phyloP scores from a whole-genome alignment of 768 basidiomycete genomes.

The Roridomyces roridus region DNA sequence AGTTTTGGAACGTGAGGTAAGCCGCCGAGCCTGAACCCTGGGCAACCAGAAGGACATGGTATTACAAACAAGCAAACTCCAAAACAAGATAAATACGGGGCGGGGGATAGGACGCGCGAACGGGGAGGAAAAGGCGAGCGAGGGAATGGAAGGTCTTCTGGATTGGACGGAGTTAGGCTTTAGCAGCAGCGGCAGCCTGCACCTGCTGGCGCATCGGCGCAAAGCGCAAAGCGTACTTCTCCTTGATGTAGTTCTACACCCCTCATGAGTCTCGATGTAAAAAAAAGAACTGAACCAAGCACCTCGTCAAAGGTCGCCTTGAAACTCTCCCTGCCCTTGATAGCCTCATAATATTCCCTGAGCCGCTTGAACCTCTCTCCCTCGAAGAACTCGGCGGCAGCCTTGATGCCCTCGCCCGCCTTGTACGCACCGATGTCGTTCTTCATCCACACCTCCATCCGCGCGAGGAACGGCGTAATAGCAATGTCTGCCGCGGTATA shows the following conservation, averaged over 20 bases:
- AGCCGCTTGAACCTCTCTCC: constrained; percentile 58
- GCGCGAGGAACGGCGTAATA: constrained; percentile 64
- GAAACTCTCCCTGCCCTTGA: constrained; percentile 60
- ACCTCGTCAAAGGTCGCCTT: constrained; percentile 62
- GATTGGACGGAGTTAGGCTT: not conserved
- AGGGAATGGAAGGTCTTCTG: not conserved
- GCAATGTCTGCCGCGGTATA: constrained; percentile 72
- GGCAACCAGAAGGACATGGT: no score
- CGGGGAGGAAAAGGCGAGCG: no score
- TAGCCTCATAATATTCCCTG: constrained; percentile 50
- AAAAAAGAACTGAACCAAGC: constrained; percentile 17
- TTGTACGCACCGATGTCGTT: constrained; percentile 61
- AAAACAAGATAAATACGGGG: no score
- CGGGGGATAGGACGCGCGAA: no score
- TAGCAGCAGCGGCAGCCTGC: constrained; percentile 12
- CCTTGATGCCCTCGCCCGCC: constrained; percentile 51
- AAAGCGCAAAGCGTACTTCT: constrained; percentile 17
- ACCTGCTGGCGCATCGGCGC: constrained; percentile 11
- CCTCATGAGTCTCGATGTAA: not conserved
- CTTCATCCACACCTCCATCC: constrained; percentile 48
- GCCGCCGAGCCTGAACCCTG: no score
- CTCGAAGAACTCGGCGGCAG: constrained; percentile 45
- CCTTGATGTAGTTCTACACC: constrained; percentile 19
- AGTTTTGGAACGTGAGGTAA: no score
- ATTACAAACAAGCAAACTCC: no score